These are phyloP conservation scores for Zizania latifolia DNA, from an alignment of 176 grass and related monocot species.

Conservation along the genomic window DNA sequence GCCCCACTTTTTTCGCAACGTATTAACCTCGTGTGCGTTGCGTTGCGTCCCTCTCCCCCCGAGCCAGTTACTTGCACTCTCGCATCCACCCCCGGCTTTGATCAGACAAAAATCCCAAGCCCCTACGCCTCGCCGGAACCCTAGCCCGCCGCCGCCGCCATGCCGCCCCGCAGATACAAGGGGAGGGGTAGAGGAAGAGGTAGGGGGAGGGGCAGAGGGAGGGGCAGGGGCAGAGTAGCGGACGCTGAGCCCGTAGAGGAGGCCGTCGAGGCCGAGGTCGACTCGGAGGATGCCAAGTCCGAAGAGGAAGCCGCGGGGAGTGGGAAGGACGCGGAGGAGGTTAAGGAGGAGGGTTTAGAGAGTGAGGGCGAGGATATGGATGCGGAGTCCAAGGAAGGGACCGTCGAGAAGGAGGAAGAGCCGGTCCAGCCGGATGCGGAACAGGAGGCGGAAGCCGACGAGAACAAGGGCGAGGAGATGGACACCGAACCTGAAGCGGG, in stretches of 20 bases:
- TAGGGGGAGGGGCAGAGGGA: not conserved
- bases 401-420: not conserved
- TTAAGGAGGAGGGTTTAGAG: slow-evolving; percentile 19
- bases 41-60: not conserved
- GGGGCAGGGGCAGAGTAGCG: not conserved
- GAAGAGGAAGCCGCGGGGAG: slow-evolving; percentile 24
- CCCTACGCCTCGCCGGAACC: slow-evolving; percentile 37
- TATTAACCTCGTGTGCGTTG: not conserved
- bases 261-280: too few relatives aligned
- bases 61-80: slow-evolving; percentile 8
- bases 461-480: not conserved
- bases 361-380: slow-evolving; percentile 30
- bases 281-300: slow-evolving; percentile 21
- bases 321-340: slow-evolving; percentile 13
- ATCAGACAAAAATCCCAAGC: slow-evolving; percentile 29
- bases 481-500: slow-evolving; percentile 1
- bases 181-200: slow-evolving; percentile 8
- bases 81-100: slow-evolving; percentile 24
- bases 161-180: slow-evolving; percentile 34
- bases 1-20: too few relatives aligned
- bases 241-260: slow-evolving; percentile 26
- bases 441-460: slow-evolving; percentile 16
- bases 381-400: slow-evolving; percentile 27
- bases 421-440: too few relatives aligned
- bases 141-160: slow-evolving; percentile 37